Evolutionary conservation across 192 early-diverging fungal genomes (phyloP).

Genomic region (Hyaloraphidium curvatum): DNA sequence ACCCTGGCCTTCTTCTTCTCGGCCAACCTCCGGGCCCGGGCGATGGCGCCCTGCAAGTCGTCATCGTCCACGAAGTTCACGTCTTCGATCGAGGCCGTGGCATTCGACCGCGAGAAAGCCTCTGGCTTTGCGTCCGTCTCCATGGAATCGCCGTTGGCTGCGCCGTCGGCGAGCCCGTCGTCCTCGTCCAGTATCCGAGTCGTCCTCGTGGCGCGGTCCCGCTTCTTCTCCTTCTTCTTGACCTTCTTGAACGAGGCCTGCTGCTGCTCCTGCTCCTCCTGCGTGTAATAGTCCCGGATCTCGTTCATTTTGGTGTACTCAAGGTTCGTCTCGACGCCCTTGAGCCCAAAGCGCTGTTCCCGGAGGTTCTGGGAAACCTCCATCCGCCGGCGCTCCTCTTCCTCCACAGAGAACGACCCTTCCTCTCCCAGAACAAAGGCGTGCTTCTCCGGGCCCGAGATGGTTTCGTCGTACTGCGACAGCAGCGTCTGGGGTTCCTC

Average conservation of each 20-base stretch:
- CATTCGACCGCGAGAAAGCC: constrained; percentile 13
- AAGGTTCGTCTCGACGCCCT: neutral
- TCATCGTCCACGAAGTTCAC: constrained; percentile 86
- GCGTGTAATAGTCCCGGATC: neutral
- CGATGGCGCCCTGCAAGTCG: constrained; percentile 72
- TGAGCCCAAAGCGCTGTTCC: neutral
- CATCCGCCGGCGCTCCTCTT: neutral
- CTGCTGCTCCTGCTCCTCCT: neutral
- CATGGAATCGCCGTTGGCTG: neutral
- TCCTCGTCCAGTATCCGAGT: neutral
- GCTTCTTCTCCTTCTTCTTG: constrained; percentile 37
- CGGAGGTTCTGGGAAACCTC: neutral
- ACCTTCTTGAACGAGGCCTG: constrained; percentile 47
- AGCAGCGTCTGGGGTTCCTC: constrained; percentile 34
- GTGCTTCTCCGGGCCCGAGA: constrained; percentile 17
- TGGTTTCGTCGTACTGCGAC: constrained; percentile 64
- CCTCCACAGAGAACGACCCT: neutral
- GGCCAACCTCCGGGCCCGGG: constrained; percentile 42
- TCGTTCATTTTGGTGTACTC: neutral
- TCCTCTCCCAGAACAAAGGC: constrained; percentile 1
- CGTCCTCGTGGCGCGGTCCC: too few species aligned
- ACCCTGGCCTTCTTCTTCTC: constrained; percentile 24
- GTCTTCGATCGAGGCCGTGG: constrained; percentile 19
- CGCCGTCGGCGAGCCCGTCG: neutral
- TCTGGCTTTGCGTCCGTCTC: neutral